Conservation (phyloP, 805 yeast genomes). For the Yarrowia divulgata region DNA sequence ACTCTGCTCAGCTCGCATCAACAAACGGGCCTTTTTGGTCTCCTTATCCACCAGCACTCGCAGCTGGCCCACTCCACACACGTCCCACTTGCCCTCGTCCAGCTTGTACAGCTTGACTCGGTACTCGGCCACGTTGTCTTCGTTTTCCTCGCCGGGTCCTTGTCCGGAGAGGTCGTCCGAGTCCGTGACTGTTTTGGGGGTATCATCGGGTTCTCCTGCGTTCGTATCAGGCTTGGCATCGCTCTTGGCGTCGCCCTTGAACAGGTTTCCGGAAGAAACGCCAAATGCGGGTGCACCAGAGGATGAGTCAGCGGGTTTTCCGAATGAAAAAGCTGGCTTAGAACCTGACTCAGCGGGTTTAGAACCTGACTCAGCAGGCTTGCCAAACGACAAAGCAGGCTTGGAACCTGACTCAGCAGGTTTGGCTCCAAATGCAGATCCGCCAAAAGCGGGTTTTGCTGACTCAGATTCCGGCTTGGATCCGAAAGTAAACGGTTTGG, state of each 20-base stretch:
- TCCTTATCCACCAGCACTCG: constrained; percentile 69
- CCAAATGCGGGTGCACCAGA: constrained; percentile 26
- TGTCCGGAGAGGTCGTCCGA: constrained; percentile 57
- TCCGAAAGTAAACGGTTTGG: constrained; percentile 8
- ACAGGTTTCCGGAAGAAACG: constrained; percentile 22
- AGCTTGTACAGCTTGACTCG: constrained; percentile 74
- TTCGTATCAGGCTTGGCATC: not conserved
- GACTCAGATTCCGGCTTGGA: not conserved
- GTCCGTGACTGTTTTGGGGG: constrained; percentile 44
- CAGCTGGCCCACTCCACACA: constrained; percentile 79
- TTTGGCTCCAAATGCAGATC: not conserved
- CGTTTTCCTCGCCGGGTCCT: constrained; percentile 87
- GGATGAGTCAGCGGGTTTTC: constrained; percentile 39
- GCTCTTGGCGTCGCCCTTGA: not conserved
- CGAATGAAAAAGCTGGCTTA: constrained; percentile 42
- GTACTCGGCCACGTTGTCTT: constrained; percentile 66
- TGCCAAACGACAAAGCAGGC: constrained; percentile 44
- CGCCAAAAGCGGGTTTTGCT: constrained; percentile 3
- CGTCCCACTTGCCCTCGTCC: constrained; percentile 55
- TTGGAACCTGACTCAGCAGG: constrained; percentile 2
- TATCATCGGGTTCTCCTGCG: constrained; percentile 39
- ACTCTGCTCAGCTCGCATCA: constrained; percentile 89
- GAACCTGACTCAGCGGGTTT: constrained; percentile 41
- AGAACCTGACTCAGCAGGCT: constrained; percentile 41
- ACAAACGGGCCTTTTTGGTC: constrained; percentile 69